A percentile compares a stretch with the other conserved stretches of the same genome.
phyloP scores from a whole-genome alignment of 2,329 filamentous ascomycete species.

The Hymenoscyphus linearis region DNA sequence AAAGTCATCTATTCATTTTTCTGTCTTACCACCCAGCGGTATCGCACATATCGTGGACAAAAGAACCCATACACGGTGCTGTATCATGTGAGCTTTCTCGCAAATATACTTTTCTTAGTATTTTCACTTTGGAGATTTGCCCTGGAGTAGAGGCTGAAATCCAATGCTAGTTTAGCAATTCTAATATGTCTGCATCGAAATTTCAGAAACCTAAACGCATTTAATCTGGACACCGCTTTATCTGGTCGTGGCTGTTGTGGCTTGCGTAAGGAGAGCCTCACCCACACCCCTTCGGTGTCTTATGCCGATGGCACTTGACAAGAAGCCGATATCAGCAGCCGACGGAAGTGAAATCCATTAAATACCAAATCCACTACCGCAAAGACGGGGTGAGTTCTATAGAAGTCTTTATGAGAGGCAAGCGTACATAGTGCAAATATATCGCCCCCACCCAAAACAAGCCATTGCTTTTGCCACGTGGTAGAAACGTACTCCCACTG shows the following conservation, averaged over 20 bases:
- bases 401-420: neutral
- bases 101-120: neutral
- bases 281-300: neutral
- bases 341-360: no score
- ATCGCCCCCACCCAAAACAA: neutral
- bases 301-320: neutral
- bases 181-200: neutral
- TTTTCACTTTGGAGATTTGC: no score
- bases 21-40: neutral
- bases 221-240: neutral
- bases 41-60: neutral
- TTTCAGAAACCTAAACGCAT: neutral
- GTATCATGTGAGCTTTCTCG: neutral
- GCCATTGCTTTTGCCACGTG: neutral
- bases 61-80: neutral
- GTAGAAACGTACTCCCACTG: neutral
- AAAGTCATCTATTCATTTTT: neutral
- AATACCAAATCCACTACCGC: no score
- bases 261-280: neutral
- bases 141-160: no score
- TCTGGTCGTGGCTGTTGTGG: neutral
- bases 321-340: neutral
- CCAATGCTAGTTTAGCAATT: neutral
- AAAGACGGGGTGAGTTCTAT: no score
- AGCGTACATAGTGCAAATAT: neutral